These are phyloP conservation scores for Trichoderma koningiopsis DNA, from an alignment of 2,329 filamentous ascomycete genomes.

Conservation along the genomic window DNA sequence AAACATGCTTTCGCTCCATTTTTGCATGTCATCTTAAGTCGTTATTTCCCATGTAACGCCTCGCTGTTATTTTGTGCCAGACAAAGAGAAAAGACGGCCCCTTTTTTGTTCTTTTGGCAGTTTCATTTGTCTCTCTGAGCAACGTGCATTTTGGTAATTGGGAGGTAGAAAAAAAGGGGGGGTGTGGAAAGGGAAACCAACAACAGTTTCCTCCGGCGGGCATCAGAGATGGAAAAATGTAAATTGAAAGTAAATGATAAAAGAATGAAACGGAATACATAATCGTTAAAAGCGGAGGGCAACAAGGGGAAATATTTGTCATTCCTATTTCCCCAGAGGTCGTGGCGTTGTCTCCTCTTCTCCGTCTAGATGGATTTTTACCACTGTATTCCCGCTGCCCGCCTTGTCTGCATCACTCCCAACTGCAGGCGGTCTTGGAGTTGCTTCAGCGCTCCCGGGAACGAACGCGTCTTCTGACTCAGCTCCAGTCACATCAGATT, in stretches of 20 bases:
- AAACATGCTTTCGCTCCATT: constrained; percentile 7
- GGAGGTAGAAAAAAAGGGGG: not conserved
- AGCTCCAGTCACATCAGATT: constrained; percentile 20
- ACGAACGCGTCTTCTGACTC: constrained; percentile 14
- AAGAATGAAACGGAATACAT: not conserved
- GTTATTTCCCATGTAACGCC: constrained; percentile 26
- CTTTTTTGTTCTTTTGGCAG: not conserved
- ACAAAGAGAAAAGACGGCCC: constrained; percentile 17
- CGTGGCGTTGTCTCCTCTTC: constrained; percentile 48
- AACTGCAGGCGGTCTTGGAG: constrained; percentile 44
- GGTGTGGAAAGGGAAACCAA: not conserved
- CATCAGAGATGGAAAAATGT: not conserved
- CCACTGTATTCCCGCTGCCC: not conserved
- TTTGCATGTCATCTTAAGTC: constrained; percentile 16
- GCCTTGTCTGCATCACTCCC: constrained; percentile 27
- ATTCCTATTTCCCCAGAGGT: constrained; percentile 34
- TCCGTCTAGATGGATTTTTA: constrained; percentile 17
- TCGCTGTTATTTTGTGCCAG: constrained; percentile 24
- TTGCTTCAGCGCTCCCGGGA: constrained; percentile 44
- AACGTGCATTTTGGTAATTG: constrained; percentile 18
- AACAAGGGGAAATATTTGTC: constrained; percentile 11
- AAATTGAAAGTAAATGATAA: not conserved
- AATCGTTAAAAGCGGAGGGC: not conserved
- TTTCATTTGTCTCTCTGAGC: not conserved
- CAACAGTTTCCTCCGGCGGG: not conserved